Base-by-base conservation (phyloP, 2,329 filamentous ascomycete genomes). In the Ascomycota sp. region DNA sequence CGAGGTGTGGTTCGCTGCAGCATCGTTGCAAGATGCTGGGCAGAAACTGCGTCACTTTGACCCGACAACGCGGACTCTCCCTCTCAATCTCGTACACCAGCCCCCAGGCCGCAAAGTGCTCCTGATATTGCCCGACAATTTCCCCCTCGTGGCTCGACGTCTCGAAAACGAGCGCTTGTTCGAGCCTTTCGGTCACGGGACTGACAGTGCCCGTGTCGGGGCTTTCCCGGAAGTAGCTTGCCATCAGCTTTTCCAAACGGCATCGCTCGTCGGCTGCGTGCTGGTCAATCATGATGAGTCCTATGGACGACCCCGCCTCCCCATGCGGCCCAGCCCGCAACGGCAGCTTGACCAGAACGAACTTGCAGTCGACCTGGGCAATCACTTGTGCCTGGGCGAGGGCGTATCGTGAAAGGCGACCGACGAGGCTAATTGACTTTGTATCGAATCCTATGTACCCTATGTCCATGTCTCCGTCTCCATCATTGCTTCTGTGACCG, bases 261-360 rank as follows among this genome's bases (percentile, higher is more conserved):
- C 78, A 72, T 27, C 89, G 67, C 54, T 98, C 89, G 46, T 94
- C 86, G 3, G 85, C 89, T 1, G 89, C 89, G 46, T 98, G 89
- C 44, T 98, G 89, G 43, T 98, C 89, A 5, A 94, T 63, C 24
- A 94, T 58, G 1, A 92, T 62, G 4, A 95, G 54, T 2, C 71
- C 22, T 77, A 56, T 26, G 62, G 38, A 37, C 7, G 28, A 5
- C 9, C 20, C 30, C 5, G 20, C 28, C 11, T 20, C n/a, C 13
- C 6, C 20, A 20, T 25, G 29, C 8, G 11, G 12, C n/a, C 27
- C 8, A 12, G 24, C 15, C 15, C 43, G 30, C 10, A 46, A 34
- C 0, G 50, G 46, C 29, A 80, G 53, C 36, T 68, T 75, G 15
- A 72, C 59, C 1, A 98, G 53, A 11, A 98, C 76, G 45, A 92